Percentiles rank a stretch among this genome's conserved stretches.
Evolutionary conservation across 1,139 yeast genomes (phyloP).

Genomic region (Trichomonascaceae sp.): DNA sequence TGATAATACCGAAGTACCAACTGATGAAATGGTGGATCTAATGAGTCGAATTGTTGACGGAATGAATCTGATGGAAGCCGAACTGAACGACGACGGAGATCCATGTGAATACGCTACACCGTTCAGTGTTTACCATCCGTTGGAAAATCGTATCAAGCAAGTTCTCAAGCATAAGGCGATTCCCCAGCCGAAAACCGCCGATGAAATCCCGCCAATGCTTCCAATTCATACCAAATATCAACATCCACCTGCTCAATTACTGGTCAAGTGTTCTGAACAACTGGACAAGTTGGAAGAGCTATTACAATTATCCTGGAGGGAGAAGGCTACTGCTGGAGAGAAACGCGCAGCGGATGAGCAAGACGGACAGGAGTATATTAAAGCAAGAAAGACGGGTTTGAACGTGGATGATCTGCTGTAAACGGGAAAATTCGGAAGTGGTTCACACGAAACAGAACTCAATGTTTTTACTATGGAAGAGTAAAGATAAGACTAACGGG

Average conservation of each 20-base stretch:
- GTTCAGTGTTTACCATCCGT: constrained; percentile 28
- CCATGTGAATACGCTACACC: constrained; percentile 18
- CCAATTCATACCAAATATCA: constrained; percentile 19
- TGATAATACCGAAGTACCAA: constrained; percentile 22
- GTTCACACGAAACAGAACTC: not conserved
- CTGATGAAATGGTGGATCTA: constrained; percentile 31
- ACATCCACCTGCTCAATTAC: constrained; percentile 17
- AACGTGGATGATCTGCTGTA: constrained; percentile 18
- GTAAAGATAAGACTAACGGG: not conserved
- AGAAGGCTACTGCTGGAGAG: constrained; percentile 6
- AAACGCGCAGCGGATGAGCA: constrained; percentile 12
- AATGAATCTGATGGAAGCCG: constrained; percentile 34
- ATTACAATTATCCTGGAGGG: constrained; percentile 21
- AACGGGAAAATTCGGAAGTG: not conserved
- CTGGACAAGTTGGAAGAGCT: constrained; percentile 22
- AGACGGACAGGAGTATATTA: constrained; percentile 12
- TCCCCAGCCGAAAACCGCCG: constrained; percentile 18
- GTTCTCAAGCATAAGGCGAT: constrained; percentile 30
- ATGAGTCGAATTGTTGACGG: constrained; percentile 40
- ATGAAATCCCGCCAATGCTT: constrained; percentile 17
- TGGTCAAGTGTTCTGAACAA: constrained; percentile 13
- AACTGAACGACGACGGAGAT: constrained; percentile 17
- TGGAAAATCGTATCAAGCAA: constrained; percentile 27
- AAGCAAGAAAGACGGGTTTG: constrained; percentile 14
- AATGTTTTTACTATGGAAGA: not conserved